phyloP scores from a whole-genome alignment of 106 monocot species.

The Allium cepa region DNA sequence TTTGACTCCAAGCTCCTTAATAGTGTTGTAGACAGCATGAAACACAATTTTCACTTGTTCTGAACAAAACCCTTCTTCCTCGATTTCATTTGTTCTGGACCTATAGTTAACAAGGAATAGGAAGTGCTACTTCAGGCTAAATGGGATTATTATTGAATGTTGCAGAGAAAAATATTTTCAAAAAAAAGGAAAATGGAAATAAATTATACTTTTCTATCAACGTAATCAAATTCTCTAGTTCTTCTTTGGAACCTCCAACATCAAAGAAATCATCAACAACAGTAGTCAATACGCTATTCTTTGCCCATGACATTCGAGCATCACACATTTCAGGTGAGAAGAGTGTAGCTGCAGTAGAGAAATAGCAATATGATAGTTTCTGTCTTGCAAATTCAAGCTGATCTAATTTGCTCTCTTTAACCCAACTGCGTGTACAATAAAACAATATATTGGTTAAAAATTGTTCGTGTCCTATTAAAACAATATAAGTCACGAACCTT shows the following conservation, averaged over 20 bases:
- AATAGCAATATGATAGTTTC: constrained; percentile 59
- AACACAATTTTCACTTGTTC: constrained; percentile 64
- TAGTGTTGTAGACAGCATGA: constrained; percentile 47
- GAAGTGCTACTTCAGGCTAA: constrained; percentile 18
- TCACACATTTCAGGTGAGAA: constrained; percentile 42
- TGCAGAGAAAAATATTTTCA: constrained; percentile 12
- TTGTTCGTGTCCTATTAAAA: background rate
- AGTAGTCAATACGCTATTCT: constrained; percentile 71
- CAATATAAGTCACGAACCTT: background rate
- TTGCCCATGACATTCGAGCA: constrained; percentile 73
- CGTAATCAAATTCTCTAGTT: constrained; percentile 39
- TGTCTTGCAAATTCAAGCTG: constrained; percentile 70
- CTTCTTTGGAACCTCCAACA: constrained; percentile 69
- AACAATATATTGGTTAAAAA: too few relatives aligned
- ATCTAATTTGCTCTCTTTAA: constrained; percentile 69
- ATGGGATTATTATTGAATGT: constrained; percentile 45
- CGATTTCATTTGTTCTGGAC: constrained; percentile 54
- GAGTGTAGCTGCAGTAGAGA: constrained; percentile 56
- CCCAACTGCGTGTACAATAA: constrained; percentile 49
- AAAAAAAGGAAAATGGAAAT: background rate
- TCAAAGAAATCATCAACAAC: constrained; percentile 98
- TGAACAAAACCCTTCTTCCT: constrained; percentile 29
- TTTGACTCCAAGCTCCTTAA: constrained; percentile 61
- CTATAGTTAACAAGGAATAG: too few relatives aligned
- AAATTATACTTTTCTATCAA: constrained; percentile 56